Percentiles rank a stretch among this genome's conserved stretches.
phyloP scores from a whole-genome alignment of 2,329 filamentous ascomycete genomes.

The Aspergillus latus region DNA sequence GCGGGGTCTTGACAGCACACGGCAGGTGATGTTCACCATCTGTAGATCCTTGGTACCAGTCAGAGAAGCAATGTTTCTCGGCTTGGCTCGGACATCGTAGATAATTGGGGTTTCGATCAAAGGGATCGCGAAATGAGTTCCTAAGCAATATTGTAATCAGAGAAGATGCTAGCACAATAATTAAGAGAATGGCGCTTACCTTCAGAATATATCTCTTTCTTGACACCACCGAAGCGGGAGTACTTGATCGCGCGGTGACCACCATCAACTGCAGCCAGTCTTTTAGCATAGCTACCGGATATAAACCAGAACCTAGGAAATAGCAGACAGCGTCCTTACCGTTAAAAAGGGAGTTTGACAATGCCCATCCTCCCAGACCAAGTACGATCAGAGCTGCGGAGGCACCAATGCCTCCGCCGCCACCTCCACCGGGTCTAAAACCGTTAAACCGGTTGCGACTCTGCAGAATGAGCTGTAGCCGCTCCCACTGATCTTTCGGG shows the following conservation, averaged over 20 bases:
- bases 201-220: slow-evolving; percentile 95
- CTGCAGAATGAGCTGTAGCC: slow-evolving; percentile 63
- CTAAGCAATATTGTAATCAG: slow-evolving; percentile 44
- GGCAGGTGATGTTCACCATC: slow-evolving; percentile 99
- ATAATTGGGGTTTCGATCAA: slow-evolving; percentile 97
- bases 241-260: slow-evolving; percentile 99
- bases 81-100: slow-evolving; percentile 97
- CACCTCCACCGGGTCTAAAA: slow-evolving; percentile 51
- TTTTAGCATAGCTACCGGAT: slow-evolving; percentile 17
- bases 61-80: slow-evolving; percentile 91
- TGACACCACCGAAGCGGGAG: slow-evolving; percentile 84
- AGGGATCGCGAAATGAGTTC: slow-evolving; percentile 89
- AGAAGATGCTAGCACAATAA: neutral
- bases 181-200: slow-evolving; percentile 52
- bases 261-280: slow-evolving; percentile 71
- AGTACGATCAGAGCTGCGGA: slow-evolving; percentile 56
- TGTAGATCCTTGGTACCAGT: slow-evolving; percentile 99
- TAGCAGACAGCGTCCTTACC: slow-evolving; percentile 44
- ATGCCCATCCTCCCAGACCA: slow-evolving; percentile 41
- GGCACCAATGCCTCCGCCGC: slow-evolving; percentile 55
- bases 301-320: neutral
- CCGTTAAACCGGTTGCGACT: slow-evolving; percentile 49
- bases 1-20: slow-evolving; percentile 90
- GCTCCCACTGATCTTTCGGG: slow-evolving; percentile 66
- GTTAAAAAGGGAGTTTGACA: slow-evolving; percentile 66